A percentile compares a stretch with the other conserved stretches of the same genome.
Evolutionary conservation across 306 rosid genomes (phyloP).

Genomic region (Ammopiptanthus mongolicus): DNA sequence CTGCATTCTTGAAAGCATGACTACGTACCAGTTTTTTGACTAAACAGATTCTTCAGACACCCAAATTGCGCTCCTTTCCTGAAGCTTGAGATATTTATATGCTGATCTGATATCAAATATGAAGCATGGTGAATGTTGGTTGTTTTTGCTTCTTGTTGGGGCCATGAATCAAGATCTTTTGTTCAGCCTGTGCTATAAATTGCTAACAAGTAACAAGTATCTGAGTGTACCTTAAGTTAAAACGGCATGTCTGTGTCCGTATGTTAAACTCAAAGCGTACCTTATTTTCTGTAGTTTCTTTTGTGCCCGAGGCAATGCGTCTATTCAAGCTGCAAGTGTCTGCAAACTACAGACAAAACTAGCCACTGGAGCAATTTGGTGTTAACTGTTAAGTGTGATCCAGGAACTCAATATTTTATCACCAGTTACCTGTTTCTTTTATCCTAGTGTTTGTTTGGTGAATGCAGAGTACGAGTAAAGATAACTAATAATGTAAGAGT

Average conservation of each 20-base stretch:
- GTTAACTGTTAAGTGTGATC: neutral
- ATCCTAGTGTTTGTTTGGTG: neutral
- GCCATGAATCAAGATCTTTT: neutral
- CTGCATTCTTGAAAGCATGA: neutral
- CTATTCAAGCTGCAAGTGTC: neutral
- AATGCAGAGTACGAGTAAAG: too few relatives aligned
- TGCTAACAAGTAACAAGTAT: neutral
- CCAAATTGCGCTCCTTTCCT: neutral
- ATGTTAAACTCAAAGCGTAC: neutral
- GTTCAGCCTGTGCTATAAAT: neutral
- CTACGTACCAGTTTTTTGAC: neutral
- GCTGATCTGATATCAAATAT: neutral
- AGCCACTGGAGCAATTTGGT: neutral
- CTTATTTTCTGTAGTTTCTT: neutral
- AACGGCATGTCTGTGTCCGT: neutral
- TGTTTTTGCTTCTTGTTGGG: slow-evolving; percentile 7
- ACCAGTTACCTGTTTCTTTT: neutral
- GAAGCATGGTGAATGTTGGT: neutral
- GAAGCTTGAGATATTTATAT: neutral
- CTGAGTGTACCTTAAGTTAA: neutral
- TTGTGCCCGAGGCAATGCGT: neutral
- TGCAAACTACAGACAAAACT: neutral
- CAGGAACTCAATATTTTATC: neutral
- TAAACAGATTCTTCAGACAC: neutral
- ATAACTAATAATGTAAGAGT: too few relatives aligned